Base-by-base conservation (phyloP, 176 grass and related monocot species). In the Lolium perenne region DNA sequence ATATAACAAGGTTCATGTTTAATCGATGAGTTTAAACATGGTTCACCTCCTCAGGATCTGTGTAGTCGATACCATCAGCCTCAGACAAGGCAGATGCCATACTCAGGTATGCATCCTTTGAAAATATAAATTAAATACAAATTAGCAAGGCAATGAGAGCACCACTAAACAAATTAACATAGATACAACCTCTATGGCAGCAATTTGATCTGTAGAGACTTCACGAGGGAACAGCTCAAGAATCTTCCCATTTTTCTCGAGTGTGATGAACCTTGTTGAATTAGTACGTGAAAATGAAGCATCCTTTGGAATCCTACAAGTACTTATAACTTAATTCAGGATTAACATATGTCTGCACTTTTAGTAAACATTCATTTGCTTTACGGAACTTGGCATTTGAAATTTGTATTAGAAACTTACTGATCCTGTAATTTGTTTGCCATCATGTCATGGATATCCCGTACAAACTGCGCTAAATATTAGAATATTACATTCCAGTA, bases 61-160 rank as follows among this genome's bases (percentile, higher is more conserved):
- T 98, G 76, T 98, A 98, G 86, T 98, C 96, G 69, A 98, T 89
- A 76, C 96, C 96, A 89, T 98, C 96, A 80, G 96, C 96, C 83
- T 95, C 93, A 59, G 93, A 98, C 40, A 98, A 89, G 25, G 91
- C 96, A 88, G 93, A 94, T 92, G 90, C 96, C 96, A 95, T 98
- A 83, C 90, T 94, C 70, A 79, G 78, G 64, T 98, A 95, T 80
- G 96, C 96, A 58, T 98, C 93, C 96, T 98, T 83, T 16, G 60
- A 80, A 53, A 10, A 29, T 62, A 81, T 57, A 73, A 38, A 67
- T 55, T 45, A 67, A 76, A 17, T 21, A 87, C 13, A 85, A 38
- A n/a, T 71, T 22, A 78, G 49, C 15, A 71, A 48, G 5, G 54
- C 5, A 12, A 76, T 4, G 6, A 76, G 8, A 53, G 0, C 47